Base-by-base conservation (phyloP, 169 alveolate genomes). In the Plasmodium falciparum region DNA sequence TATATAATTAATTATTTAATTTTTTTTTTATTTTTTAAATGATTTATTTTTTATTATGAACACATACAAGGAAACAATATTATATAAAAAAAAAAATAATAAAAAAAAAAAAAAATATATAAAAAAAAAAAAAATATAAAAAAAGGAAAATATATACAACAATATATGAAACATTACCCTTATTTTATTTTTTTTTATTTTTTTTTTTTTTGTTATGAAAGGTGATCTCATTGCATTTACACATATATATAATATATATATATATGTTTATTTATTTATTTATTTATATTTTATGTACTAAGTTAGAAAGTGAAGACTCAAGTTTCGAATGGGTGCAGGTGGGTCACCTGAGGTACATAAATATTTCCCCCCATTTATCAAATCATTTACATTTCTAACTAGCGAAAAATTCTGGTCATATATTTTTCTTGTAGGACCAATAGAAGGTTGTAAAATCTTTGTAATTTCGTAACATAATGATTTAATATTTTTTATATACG, bases 321-420 rank as follows among this genome's bases (percentile, higher is more conserved):
- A 33, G 43, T 93, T 83, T 43, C 95, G 96, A 4, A 94, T 70
- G 26, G 97, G 66, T n/a, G 98, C 96, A 1, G 98, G 98, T 8
- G 67, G 90, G 88, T 52, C 76, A 78, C 98, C 98, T 17, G 97
- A 94, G 24, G 97, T 94, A 74, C 97, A 95, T 15, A 96, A 88
- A 88, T 96, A 97, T 74, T 97, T 97, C 29, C 97, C 98, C 5
- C 98, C 98, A 74, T 97, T 98, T 22, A 94, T 93, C 20, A 97
- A 88, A 12, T 94, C 97, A n/a, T 83, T 92, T 12, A 97, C 65
- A 39, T 76, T 85, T 43, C 86, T 92, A 4, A 97, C 93, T n/a
- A 61, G 92, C 15, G 90, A 67, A 26, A 97, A 89, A 58, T 97
- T 96, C 71, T 96, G 98, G 88, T 97, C 98, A 90, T 92, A 96